phyloP scores from a whole-genome alignment of 2,329 filamentous ascomycete genomes.

The Alternaria solani region DNA sequence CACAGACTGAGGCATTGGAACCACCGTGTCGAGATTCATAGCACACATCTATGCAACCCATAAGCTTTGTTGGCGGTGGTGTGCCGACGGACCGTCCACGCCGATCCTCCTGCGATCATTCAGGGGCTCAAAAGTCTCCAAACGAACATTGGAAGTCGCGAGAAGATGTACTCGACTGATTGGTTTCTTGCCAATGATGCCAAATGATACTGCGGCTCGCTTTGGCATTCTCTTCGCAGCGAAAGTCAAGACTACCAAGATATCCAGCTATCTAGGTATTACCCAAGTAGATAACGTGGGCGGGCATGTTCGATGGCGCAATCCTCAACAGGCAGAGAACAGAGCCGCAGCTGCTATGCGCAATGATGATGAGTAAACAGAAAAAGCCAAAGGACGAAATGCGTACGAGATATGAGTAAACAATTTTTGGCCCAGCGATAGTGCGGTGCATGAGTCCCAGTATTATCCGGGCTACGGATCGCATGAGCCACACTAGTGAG shows the following conservation, averaged over 20 bases:
- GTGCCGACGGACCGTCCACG: not conserved
- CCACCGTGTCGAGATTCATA: not conserved
- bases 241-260: not conserved
- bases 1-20: not conserved
- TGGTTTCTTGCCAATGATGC: not conserved
- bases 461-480: not conserved
- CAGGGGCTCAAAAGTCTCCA: not conserved
- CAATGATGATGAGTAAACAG: not conserved
- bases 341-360: not conserved
- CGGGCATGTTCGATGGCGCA: not conserved
- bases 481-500: not conserved
- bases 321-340: not conserved
- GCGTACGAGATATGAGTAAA: not conserved
- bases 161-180: not conserved
- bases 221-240: not conserved
- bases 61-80: not conserved
- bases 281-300: too few relatives aligned
- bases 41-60: not conserved
- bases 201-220: not conserved
- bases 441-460: not conserved
- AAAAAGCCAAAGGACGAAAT: not conserved
- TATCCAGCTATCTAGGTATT: too few relatives aligned
- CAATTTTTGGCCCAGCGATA: not conserved
- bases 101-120: too few relatives aligned
- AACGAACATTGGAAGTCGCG: not conserved